These are phyloP conservation scores for Termitomyces bulborhizus DNA, from an alignment of 768 basidiomycete species.

Conservation along the genomic window DNA sequence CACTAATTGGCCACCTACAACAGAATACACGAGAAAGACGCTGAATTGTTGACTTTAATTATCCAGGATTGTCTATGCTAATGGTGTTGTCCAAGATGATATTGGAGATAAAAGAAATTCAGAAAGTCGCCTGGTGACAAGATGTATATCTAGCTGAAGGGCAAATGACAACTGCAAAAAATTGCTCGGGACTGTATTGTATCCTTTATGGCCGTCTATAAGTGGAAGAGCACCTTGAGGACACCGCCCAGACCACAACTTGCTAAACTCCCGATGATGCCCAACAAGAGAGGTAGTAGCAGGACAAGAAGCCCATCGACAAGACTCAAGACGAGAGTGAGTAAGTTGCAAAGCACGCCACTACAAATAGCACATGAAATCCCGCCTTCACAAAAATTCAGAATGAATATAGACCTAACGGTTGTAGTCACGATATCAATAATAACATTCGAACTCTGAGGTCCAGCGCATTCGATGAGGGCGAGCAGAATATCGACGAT, in stretches of 20 bases:
- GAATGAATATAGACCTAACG: neutral
- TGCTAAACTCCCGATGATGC: neutral
- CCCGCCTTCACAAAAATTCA: neutral
- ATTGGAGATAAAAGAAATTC: neutral
- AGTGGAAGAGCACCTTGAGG: too few relatives aligned
- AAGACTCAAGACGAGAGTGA: neutral
- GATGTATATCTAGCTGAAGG: too few relatives aligned
- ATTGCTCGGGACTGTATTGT: too few relatives aligned
- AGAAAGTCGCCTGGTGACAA: too few relatives aligned
- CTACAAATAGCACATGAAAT: neutral
- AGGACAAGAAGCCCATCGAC: neutral
- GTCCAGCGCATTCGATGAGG: neutral
- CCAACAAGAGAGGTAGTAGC: neutral
- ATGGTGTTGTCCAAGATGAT: neutral
- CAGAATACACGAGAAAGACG: neutral
- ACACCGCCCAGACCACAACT: neutral
- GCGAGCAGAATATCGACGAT: neutral
- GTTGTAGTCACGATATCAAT: neutral
- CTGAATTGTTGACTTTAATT: neutral
- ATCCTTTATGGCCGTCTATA: too few relatives aligned
- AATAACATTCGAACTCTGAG: neutral
- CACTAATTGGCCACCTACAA: too few relatives aligned
- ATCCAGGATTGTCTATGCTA: neutral
- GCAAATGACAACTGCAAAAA: too few relatives aligned
- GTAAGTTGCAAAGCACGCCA: neutral